Conservation (phyloP, 1,284 basidiomycete genomes). For the Marasmius tenuissimus region DNA sequence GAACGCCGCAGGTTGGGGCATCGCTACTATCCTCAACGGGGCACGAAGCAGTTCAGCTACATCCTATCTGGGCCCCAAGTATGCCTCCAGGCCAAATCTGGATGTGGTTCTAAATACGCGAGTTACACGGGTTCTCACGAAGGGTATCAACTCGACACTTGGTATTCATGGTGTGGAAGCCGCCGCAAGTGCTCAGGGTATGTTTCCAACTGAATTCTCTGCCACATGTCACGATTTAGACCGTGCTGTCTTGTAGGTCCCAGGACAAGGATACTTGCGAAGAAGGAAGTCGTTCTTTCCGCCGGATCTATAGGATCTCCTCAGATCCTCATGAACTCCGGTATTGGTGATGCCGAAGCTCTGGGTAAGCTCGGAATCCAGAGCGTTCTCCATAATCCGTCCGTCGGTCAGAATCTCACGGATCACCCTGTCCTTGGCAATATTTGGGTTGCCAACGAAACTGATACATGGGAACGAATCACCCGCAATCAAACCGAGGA, state of each 20-base stretch:
- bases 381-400: constrained; percentile 22
- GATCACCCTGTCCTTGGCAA: constrained; percentile 31
- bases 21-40: background rate
- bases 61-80: background rate
- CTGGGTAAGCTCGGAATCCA: constrained; percentile 25
- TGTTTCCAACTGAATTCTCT: background rate
- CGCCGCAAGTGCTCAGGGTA: background rate
- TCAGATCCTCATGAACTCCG: constrained; percentile 30
- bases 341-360: constrained; percentile 27
- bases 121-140: background rate
- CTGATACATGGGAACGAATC: constrained; percentile 20
- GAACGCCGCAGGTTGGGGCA: background rate
- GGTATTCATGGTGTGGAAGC: background rate
- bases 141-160: background rate
- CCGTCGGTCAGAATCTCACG: constrained; percentile 33
- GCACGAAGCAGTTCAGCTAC: background rate
- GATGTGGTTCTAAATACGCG: background rate
- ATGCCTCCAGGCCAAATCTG: background rate
- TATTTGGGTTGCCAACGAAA: constrained; percentile 19
- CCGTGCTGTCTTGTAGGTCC: background rate
- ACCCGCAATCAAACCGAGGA: constrained; percentile 17
- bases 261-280: constrained; percentile 4
- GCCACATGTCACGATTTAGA: background rate
- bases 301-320: constrained; percentile 24
- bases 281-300: constrained; percentile 25